These are phyloP conservation scores for Lachnellula cervina DNA, from an alignment of 2,329 filamentous ascomycete genomes.

Conservation along the genomic window DNA sequence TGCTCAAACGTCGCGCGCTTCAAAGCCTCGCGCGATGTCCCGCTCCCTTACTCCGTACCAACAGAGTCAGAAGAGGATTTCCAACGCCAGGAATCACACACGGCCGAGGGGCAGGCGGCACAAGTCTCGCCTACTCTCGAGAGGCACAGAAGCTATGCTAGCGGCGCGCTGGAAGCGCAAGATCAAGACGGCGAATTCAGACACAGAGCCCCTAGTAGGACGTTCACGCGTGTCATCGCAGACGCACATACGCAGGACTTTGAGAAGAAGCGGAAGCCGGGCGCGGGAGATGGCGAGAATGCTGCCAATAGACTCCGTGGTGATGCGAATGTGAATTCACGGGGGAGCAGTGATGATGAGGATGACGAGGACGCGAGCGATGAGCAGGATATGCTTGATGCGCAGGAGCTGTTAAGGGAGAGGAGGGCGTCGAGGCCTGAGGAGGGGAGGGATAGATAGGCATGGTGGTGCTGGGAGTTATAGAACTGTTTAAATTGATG, in stretches of 20 bases:
- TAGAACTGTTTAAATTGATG: neutral
- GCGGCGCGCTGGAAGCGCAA: constrained; percentile 22
- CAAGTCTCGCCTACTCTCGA: constrained; percentile 12
- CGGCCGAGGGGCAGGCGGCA: constrained; percentile 9
- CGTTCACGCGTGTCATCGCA: constrained; percentile 64
- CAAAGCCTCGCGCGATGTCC: constrained; percentile 83
- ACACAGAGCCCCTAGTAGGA: constrained; percentile 14
- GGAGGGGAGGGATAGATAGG: neutral
- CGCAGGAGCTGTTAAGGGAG: constrained; percentile 15
- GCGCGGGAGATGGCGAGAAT: constrained; percentile 11
- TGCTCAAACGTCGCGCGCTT: constrained; percentile 87
- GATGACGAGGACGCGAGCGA: constrained; percentile 25
- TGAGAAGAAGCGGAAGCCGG: constrained; percentile 62
- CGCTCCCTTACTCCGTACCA: constrained; percentile 63
- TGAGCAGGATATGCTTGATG: constrained; percentile 22
- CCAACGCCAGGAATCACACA: neutral
- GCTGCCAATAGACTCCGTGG: constrained; percentile 1
- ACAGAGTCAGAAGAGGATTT: constrained; percentile 17
- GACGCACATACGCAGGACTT: constrained; percentile 89
- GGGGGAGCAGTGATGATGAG: constrained; percentile 12
- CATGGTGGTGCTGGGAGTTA: neutral
- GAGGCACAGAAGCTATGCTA: constrained; percentile 18
- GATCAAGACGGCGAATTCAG: neutral
- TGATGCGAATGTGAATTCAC: constrained; percentile 9
- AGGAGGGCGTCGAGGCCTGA: neutral